A percentile compares a stretch with the other conserved stretches of the same genome.
Conservation (phyloP, 75 land plant species). For the Sequoia sempervirens region DNA sequence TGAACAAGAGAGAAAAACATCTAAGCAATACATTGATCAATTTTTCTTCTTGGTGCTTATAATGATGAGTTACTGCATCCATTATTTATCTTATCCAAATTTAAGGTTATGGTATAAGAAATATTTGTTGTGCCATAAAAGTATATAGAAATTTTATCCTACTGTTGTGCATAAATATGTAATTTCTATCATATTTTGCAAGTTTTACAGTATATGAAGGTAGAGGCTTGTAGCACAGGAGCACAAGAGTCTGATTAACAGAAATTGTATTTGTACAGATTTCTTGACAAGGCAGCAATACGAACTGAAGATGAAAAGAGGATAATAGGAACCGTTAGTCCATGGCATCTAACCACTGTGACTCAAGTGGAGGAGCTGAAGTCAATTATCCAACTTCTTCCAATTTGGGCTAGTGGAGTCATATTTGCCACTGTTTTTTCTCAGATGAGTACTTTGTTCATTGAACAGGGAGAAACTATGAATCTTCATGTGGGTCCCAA, state of each 20-base stretch:
- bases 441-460: slow-evolving; percentile 65
- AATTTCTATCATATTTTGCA: neutral
- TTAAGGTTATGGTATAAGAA: neutral
- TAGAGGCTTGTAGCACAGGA: neutral
- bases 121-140: neutral
- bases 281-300: slow-evolving; percentile 45
- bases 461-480: slow-evolving; percentile 66
- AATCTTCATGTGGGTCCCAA: slow-evolving; percentile 41
- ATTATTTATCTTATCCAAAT: neutral
- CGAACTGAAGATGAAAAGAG: slow-evolving; percentile 2
- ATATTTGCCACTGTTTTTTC: slow-evolving; percentile 54
- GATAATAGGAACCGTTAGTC: neutral
- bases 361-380: slow-evolving; percentile 80
- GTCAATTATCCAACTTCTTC: slow-evolving; percentile 42
- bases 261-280: slow-evolving; percentile 17
- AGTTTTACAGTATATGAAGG: neutral
- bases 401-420: slow-evolving; percentile 61
- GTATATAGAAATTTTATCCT: neutral
- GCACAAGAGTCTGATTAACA: neutral
- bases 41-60: neutral
- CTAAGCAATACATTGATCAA: neutral
- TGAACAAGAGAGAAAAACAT: neutral
- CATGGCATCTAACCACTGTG: slow-evolving; percentile 61
- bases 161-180: neutral
- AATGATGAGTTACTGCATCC: neutral